phyloP scores from a whole-genome alignment of 2,329 filamentous ascomycete species.

The Aspergillus sojae region DNA sequence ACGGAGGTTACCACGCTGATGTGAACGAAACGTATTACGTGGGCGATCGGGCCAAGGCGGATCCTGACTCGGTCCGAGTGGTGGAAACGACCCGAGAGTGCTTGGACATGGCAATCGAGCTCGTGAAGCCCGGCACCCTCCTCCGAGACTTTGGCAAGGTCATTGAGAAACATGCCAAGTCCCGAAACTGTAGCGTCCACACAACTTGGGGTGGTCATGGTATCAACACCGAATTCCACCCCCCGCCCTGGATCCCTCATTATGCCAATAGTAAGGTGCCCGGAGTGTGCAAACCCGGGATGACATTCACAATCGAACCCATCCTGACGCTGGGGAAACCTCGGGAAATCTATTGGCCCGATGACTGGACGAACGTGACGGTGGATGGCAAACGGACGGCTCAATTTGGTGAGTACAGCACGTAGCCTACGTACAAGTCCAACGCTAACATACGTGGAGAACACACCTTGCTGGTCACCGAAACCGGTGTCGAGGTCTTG shows the following conservation, averaged over 20 bases:
- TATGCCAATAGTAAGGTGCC: constrained; percentile 90
- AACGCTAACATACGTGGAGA: constrained; percentile 45
- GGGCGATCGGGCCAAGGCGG: constrained; percentile 75
- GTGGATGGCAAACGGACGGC: constrained; percentile 83
- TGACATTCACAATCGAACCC: constrained; percentile 96
- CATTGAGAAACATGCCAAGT: constrained; percentile 88
- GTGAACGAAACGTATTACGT: constrained; percentile 97
- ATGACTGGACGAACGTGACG: constrained; percentile 93
- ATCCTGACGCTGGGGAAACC: constrained; percentile 89
- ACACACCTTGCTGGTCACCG: constrained; percentile 78
- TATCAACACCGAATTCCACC: constrained; percentile 86
- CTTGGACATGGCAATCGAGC: constrained; percentile 78
- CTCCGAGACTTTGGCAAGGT: constrained; percentile 87
- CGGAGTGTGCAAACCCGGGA: constrained; percentile 83
- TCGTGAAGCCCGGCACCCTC: constrained; percentile 83
- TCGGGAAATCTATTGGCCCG: constrained; percentile 88
- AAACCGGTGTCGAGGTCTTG: constrained; percentile 73
- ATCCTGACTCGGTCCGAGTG: constrained; percentile 80
- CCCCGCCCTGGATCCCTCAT: constrained; percentile 86
- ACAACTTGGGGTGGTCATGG: constrained; percentile 91
- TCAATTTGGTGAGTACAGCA: constrained; percentile 64
- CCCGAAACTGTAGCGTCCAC: constrained; percentile 76
- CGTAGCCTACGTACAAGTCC: not conserved
- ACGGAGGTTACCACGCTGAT: constrained; percentile 88
- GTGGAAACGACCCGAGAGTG: constrained; percentile 84